Conservation (phyloP, 768 basidiomycete species). For the Termitomyces sp. region DNA sequence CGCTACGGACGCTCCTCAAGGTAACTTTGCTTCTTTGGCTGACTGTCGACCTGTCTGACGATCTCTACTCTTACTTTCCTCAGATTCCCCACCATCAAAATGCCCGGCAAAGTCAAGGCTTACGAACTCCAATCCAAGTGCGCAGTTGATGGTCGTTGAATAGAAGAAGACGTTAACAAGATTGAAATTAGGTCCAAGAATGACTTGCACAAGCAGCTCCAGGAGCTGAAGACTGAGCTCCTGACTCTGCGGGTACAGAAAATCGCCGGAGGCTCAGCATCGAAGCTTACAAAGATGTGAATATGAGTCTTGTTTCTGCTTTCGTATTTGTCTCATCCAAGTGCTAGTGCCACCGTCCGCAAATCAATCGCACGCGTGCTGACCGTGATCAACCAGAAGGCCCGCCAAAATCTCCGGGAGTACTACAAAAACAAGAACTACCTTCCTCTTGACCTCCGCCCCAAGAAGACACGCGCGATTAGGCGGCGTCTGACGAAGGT, state of each 20-base stretch:
- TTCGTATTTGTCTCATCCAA: neutral
- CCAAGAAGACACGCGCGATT: conserved; percentile 98
- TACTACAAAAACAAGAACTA: conserved; percentile 98
- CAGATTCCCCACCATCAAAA: conserved; percentile 35
- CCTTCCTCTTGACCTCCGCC: conserved; percentile 93
- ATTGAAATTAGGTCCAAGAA: conserved; percentile 73
- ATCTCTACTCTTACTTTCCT: neutral
- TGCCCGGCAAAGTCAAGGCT: conserved; percentile 92
- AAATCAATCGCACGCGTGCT: conserved; percentile 98
- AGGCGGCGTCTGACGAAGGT: conserved; percentile 91
- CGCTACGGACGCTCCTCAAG: conserved; percentile 38
- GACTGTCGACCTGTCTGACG: neutral
- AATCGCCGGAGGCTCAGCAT: conserved; percentile 91
- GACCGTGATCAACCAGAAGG: conserved; percentile 98
- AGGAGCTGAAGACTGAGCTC: conserved; percentile 94
- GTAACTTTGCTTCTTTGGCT: conserved; percentile 22
- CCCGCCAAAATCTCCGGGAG: conserved; percentile 93
- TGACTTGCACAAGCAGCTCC: conserved; percentile 92
- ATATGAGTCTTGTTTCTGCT: conserved; percentile 22
- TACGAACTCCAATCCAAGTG: conserved; percentile 96
- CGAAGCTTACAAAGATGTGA: conserved; percentile 97
- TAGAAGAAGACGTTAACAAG: conserved; percentile 6
- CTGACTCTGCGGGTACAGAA: conserved; percentile 93
- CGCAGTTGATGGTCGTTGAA: conserved; percentile 21
- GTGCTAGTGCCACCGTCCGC: conserved; percentile 81